Percentiles rank a stretch among this genome's conserved stretches.
Conservation (phyloP, 192 early-diverging fungal species). For the Mortierella claussenii region DNA sequence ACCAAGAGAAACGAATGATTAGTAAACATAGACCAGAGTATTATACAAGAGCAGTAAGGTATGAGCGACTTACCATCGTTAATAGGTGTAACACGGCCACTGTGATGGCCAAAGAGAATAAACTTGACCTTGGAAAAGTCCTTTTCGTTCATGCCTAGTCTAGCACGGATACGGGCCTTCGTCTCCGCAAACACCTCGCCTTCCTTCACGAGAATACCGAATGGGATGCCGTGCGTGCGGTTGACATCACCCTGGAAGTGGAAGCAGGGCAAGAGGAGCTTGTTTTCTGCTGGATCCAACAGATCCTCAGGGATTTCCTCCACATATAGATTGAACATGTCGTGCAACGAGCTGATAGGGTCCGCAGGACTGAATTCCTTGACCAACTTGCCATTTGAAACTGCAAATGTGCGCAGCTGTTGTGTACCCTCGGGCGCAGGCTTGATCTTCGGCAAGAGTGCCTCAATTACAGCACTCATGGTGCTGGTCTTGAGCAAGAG, state of each 20-base stretch:
- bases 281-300: slow-evolving; percentile 31
- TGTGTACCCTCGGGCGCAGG: slow-evolving; percentile 53
- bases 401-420: slow-evolving; percentile 69
- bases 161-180: slow-evolving; percentile 74
- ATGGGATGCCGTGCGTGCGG: slow-evolving; percentile 84
- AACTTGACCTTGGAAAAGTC: slow-evolving; percentile 81
- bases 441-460: slow-evolving; percentile 61
- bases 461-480: slow-evolving; percentile 61
- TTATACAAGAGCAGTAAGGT: not conserved
- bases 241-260: slow-evolving; percentile 80
- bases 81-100: slow-evolving; percentile 9
- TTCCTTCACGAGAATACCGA: slow-evolving; percentile 74
- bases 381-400: slow-evolving; percentile 58
- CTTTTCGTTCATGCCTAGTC: slow-evolving; percentile 84
- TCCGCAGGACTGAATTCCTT: slow-evolving; percentile 57
- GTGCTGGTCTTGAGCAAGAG: slow-evolving; percentile 71
- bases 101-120: slow-evolving; percentile 12
- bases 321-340: slow-evolving; percentile 62
- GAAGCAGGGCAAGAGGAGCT: slow-evolving; percentile 70
- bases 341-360: slow-evolving; percentile 57
- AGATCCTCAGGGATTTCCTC: slow-evolving; percentile 69
- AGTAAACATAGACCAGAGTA: not conserved
- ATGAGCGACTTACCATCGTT: slow-evolving; percentile 36
- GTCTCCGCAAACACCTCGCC: slow-evolving; percentile 77
- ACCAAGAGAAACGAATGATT: not conserved